Percentiles rank a stretch among this genome's conserved stretches.
These are phyloP conservation scores for Eragrostis nindensis DNA, from an alignment of 176 grass and related monocot species.

Conservation along the genomic window DNA sequence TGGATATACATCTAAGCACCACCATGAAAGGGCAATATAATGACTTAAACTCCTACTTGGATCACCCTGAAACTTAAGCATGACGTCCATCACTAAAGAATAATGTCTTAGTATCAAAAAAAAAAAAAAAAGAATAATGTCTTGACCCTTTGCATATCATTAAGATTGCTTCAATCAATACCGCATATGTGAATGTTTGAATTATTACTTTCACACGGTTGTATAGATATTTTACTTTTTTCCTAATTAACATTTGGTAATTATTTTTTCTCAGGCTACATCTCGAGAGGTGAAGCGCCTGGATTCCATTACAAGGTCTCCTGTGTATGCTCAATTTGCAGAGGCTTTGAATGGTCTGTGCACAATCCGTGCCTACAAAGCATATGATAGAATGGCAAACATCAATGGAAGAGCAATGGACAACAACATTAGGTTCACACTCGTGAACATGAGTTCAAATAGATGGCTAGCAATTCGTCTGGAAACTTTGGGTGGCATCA, in stretches of 20 bases:
- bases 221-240: constrained; percentile 32
- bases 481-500: constrained; percentile 94
- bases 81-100: neutral
- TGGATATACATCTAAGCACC: constrained; percentile 9
- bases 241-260: constrained; percentile 39
- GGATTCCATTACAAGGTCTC: constrained; percentile 95
- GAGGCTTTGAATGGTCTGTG: constrained; percentile 97
- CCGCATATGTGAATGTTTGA: neutral
- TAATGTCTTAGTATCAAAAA: no score
- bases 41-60: constrained; percentile 4
- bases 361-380: constrained; percentile 95
- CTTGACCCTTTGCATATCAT: neutral
- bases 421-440: constrained; percentile 95
- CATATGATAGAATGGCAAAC: constrained; percentile 95
- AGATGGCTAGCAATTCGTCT: constrained; percentile 97
- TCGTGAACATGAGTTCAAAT: constrained; percentile 92
- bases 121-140: no score
- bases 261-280: constrained; percentile 65
- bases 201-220: neutral
- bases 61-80: constrained; percentile 12
- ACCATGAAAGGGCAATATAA: neutral
- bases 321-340: constrained; percentile 95
- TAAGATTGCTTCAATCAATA: neutral
- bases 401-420: constrained; percentile 97
- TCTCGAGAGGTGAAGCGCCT: constrained; percentile 95